Percentiles rank a stretch among this genome's conserved stretches.
Conservation (phyloP, 2,329 filamentous ascomycete species). For the Cercospora janseana region DNA sequence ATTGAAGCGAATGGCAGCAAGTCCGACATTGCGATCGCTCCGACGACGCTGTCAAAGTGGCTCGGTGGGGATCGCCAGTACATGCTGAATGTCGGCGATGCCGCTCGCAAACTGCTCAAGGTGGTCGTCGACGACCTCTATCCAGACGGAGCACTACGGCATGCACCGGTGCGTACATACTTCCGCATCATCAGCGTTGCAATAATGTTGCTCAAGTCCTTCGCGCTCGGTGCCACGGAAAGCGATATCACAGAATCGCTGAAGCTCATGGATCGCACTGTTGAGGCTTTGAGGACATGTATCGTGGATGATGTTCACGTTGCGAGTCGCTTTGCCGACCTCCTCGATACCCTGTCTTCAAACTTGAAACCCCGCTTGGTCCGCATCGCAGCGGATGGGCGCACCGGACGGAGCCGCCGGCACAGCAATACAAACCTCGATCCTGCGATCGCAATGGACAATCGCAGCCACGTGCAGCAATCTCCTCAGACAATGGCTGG, state of each 20-base stretch:
- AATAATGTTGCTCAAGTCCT: constrained; percentile 82
- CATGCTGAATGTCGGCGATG: constrained; percentile 70
- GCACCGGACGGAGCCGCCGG: constrained; percentile 28
- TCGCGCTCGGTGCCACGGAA: constrained; percentile 75
- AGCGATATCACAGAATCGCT: constrained; percentile 75
- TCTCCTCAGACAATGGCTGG: constrained; percentile 21
- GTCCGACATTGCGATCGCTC: constrained; percentile 47
- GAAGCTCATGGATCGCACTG: constrained; percentile 70
- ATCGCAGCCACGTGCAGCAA: constrained; percentile 22
- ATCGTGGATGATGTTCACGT: constrained; percentile 84
- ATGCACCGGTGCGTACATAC: constrained; percentile 79
- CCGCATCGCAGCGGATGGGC: constrained; percentile 52
- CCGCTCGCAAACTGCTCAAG: constrained; percentile 71
- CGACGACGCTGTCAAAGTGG: constrained; percentile 47
- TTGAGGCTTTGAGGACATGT: constrained; percentile 70
- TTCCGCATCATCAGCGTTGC: constrained; percentile 83
- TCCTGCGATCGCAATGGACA: constrained; percentile 13
- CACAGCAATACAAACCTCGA: constrained; percentile 23
- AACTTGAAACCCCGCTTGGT: constrained; percentile 70
- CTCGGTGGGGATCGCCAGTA: constrained; percentile 61
- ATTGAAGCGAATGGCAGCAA: constrained; percentile 38
- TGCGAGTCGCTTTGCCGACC: constrained; percentile 77
- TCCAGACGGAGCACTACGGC: constrained; percentile 72
- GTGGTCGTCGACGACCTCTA: constrained; percentile 75
- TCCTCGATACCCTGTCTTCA: constrained; percentile 75